Conservation (phyloP, 352 stramenopile species). For the Thalassiosira livingstoniorum region DNA sequence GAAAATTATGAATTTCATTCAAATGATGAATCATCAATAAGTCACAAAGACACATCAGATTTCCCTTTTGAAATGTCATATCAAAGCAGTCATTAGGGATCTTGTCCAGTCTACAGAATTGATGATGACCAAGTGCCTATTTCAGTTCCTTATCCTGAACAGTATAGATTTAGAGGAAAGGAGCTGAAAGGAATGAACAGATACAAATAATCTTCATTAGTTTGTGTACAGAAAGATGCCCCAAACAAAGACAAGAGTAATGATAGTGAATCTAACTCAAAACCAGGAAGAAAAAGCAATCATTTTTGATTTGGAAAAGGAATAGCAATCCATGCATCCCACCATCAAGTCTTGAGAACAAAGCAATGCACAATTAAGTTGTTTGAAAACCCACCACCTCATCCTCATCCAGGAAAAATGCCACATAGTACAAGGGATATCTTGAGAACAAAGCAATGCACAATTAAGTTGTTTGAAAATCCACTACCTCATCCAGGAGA, state of each 20-base stretch:
- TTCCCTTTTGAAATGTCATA: no score
- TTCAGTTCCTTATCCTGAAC: not conserved
- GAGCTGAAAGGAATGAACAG: not conserved
- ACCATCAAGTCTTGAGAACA: constrained; percentile 37
- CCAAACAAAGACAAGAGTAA: constrained; percentile 22
- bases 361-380: constrained; percentile 37
- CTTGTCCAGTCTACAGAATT: no score
- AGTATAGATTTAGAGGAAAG: not conserved
- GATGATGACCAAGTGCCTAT: no score
- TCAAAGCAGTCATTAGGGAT: no score
- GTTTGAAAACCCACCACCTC: constrained; percentile 27
- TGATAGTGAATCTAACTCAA: constrained; percentile 12
- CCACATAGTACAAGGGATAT: no score
- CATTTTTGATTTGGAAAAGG: constrained; percentile 21
- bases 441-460: constrained; percentile 29
- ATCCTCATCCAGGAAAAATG: no score
- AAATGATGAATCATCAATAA: not conserved
- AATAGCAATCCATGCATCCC: constrained; percentile 20
- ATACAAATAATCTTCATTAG: not conserved
- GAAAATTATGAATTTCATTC: no score
- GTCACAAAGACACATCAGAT: no score
- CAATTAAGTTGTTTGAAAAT: constrained; percentile 38
- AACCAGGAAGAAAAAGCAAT: constrained; percentile 13
- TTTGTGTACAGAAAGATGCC: not conserved
- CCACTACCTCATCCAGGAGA: constrained; percentile 18